These are phyloP conservation scores for Pyrus bretschneideri DNA, from an alignment of 306 rosid genomes.

Conservation along the genomic window DNA sequence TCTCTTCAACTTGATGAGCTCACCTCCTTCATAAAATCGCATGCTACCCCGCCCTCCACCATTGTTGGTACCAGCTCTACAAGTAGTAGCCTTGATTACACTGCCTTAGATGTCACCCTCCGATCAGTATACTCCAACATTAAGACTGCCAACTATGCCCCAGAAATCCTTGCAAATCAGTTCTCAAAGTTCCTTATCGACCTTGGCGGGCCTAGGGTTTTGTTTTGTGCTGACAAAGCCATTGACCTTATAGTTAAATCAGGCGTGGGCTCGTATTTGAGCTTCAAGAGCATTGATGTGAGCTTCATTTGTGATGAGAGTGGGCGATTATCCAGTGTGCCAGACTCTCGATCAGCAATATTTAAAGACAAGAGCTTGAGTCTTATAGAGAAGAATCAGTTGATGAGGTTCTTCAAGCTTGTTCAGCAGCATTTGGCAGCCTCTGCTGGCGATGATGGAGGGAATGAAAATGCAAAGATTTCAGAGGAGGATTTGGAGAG, in stretches of 20 bases:
- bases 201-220: slow-evolving; percentile 66
- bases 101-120: slow-evolving; percentile 26
- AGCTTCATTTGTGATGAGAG: slow-evolving; percentile 45
- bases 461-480: slow-evolving; percentile 31
- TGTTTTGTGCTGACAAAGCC: slow-evolving; percentile 54
- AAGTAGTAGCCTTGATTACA: slow-evolving; percentile 19
- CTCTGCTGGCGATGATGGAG: slow-evolving; percentile 18
- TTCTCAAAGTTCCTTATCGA: slow-evolving; percentile 62
- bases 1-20: slow-evolving; percentile 53
- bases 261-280: slow-evolving; percentile 52
- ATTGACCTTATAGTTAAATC: slow-evolving; percentile 56
- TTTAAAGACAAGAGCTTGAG: slow-evolving; percentile 70
- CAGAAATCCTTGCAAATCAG: slow-evolving; percentile 33
- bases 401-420: slow-evolving; percentile 84
- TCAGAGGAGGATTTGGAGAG: slow-evolving; percentile 74
- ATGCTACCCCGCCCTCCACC: slow-evolving; percentile 14
- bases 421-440: slow-evolving; percentile 66
- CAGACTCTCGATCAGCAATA: slow-evolving; percentile 84
- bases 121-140: slow-evolving; percentile 34
- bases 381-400: slow-evolving; percentile 66
- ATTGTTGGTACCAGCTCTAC: neutral
- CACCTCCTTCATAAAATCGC: slow-evolving; percentile 50
- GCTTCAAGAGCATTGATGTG: slow-evolving; percentile 67
- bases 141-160: slow-evolving; percentile 31
- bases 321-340: slow-evolving; percentile 52